phyloP scores from a whole-genome alignment of 129 eudicot genomes.

The Artemisia tridentata region DNA sequence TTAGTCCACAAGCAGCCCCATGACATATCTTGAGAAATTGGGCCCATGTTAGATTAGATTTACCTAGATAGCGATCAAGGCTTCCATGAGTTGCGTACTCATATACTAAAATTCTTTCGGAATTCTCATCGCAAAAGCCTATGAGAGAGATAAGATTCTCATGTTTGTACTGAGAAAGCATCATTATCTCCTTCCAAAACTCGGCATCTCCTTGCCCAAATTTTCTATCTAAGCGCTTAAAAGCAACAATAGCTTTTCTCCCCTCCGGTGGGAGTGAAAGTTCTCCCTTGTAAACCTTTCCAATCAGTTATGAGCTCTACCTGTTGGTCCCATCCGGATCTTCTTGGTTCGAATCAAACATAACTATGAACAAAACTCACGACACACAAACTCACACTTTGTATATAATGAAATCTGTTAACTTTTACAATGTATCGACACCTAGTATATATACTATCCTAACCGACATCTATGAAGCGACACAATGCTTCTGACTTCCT shows the following conservation, averaged over 20 bases:
- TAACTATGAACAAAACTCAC: no score
- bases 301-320: no score
- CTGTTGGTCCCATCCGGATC: no score
- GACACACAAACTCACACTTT: no score
- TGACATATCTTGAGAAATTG: not conserved
- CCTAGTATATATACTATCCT: no score
- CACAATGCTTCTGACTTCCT: no score
- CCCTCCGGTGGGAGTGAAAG: no score
- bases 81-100: not conserved
- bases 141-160: not conserved
- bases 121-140: not conserved
- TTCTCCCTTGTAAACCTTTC: no score
- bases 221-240: not conserved
- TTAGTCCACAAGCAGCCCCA: not conserved
- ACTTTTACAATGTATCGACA: no score
- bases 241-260: not conserved
- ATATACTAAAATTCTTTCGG: not conserved
- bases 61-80: not conserved
- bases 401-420: no score
- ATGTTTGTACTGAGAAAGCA: not conserved
- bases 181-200: constrained; percentile 1
- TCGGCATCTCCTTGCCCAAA: not conserved
- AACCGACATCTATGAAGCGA: no score
- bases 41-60: not conserved
- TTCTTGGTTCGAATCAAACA: no score